phyloP scores from a whole-genome alignment of 495 filamentous ascomycete genomes.

The Talaromyces borbonicus region DNA sequence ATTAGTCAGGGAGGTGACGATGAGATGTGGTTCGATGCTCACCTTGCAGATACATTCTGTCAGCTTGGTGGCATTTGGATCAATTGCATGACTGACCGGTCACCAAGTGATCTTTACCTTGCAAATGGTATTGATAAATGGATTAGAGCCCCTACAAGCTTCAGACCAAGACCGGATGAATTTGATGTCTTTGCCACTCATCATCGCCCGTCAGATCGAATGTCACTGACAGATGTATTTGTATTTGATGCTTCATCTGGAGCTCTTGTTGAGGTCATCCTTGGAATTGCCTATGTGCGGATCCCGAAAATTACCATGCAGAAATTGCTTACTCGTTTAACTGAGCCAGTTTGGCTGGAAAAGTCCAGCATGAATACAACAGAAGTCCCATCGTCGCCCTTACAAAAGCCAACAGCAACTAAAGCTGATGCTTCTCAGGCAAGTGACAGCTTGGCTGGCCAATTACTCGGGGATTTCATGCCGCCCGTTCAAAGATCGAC shows the following conservation, averaged over 20 bases:
- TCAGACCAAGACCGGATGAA: slow-evolving; percentile 10
- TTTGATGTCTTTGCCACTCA: slow-evolving; percentile 21
- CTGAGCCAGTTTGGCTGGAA: too few relatives aligned
- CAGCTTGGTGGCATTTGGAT: slow-evolving; percentile 44
- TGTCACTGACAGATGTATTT: slow-evolving; percentile 15
- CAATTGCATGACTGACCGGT: slow-evolving; percentile 39
- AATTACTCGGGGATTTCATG: too few relatives aligned
- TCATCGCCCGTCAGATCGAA: slow-evolving; percentile 5
- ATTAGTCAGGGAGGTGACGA: slow-evolving; percentile 23
- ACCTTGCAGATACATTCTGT: slow-evolving; percentile 30
- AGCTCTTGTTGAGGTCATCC: slow-evolving; percentile 23
- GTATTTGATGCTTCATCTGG: slow-evolving; percentile 13
- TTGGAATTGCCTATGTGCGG: slow-evolving; percentile 29
- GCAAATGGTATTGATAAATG: slow-evolving; percentile 34
- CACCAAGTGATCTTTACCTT: slow-evolving; percentile 35
- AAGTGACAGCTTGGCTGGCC: too few relatives aligned
- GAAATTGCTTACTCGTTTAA: slow-evolving; percentile 18
- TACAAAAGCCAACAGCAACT: too few relatives aligned
- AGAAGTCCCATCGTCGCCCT: too few relatives aligned
- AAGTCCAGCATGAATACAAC: too few relatives aligned
- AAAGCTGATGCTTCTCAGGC: too few relatives aligned
- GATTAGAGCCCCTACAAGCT: slow-evolving; percentile 32
- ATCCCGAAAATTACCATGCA: slow-evolving; percentile 34
- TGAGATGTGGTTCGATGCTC: slow-evolving; percentile 29
- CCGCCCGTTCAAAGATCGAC: too few relatives aligned